A percentile compares a stretch with the other conserved stretches of the same genome.
phyloP scores from a whole-genome alignment of 495 filamentous ascomycete genomes.

The Saxispiralis lemnorum region DNA sequence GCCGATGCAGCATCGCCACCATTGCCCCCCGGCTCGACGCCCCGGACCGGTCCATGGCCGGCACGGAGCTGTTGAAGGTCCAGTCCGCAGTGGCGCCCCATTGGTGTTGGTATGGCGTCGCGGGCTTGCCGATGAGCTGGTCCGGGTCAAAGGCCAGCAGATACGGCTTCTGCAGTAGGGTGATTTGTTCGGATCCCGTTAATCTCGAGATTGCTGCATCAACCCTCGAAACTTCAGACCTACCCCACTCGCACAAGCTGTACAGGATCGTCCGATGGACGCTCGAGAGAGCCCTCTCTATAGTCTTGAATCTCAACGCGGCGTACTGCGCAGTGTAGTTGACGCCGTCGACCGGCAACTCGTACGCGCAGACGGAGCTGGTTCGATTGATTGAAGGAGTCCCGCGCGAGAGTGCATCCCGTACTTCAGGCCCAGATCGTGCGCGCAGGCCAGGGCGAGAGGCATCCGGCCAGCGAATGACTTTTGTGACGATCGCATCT shows the following conservation, averaged over 20 bases:
- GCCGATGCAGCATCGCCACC: constrained; percentile 38
- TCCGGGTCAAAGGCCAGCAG: constrained; percentile 49
- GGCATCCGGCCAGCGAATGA: constrained; percentile 36
- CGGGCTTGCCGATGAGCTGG: constrained; percentile 31
- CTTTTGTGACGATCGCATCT: constrained; percentile 19
- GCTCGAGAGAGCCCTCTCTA: constrained; percentile 42
- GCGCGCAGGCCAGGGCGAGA: constrained; percentile 16
- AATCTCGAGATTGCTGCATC: background rate
- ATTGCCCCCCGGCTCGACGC: constrained; percentile 31
- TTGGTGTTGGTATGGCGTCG: constrained; percentile 49
- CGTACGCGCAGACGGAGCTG: constrained; percentile 1
- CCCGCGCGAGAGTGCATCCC: constrained; percentile 34
- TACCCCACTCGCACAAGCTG: constrained; percentile 49
- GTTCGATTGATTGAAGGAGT: constrained; percentile 38
- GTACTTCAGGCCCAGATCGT: constrained; percentile 21
- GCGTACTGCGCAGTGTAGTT: constrained; percentile 36
- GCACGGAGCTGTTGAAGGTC: constrained; percentile 40
- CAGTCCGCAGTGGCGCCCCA: constrained; percentile 46
- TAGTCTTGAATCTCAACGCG: constrained; percentile 34
- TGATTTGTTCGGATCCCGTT: too few species aligned
- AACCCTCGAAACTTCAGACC: constrained; percentile 15
- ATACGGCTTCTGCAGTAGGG: constrained; percentile 24
- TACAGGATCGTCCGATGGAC: constrained; percentile 43
- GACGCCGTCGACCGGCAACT: constrained; percentile 8
- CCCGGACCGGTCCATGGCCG: constrained; percentile 46